Percentiles rank a stretch among this genome's conserved stretches.
Conservation (phyloP, 1,139 yeast genomes). For the Magnusiomyces fungicola region DNA sequence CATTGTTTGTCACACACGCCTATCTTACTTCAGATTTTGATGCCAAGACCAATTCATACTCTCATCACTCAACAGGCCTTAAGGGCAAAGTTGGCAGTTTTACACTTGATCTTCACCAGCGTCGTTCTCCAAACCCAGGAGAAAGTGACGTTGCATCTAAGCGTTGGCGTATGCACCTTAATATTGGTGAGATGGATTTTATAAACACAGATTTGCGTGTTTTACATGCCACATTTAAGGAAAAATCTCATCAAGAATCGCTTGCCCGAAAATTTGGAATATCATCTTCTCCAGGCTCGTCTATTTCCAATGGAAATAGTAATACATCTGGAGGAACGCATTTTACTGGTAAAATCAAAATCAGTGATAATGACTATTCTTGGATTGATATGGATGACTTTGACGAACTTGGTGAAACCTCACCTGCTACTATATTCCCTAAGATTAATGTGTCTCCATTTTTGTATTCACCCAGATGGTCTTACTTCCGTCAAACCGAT, state of each 20-base stretch:
- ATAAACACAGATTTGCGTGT: conserved; percentile 67
- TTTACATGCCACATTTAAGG: conserved; percentile 58
- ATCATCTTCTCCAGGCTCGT: conserved; percentile 18
- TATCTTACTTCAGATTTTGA: conserved; percentile 48
- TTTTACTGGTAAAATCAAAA: conserved; percentile 31
- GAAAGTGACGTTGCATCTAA: conserved; percentile 47
- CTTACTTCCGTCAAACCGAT: conserved; percentile 62
- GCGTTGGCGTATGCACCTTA: conserved; percentile 60
- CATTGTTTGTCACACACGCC: conserved; percentile 66
- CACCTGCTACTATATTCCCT: conserved; percentile 44
- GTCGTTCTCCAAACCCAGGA: conserved; percentile 55
- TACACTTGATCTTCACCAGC: conserved; percentile 73
- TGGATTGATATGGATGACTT: conserved; percentile 86
- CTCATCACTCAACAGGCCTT: conserved; percentile 64
- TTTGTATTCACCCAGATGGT: conserved; percentile 65
- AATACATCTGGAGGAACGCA: conserved; percentile 15
- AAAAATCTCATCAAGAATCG: conserved; percentile 43
- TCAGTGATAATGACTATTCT: conserved; percentile 42
- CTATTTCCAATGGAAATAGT: conserved; percentile 16
- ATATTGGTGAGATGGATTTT: conserved; percentile 69
- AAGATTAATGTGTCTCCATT: conserved; percentile 55
- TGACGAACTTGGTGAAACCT: conserved; percentile 49
- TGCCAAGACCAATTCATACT: conserved; percentile 39
- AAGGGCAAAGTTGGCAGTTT: conserved; percentile 65
- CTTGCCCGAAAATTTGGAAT: conserved; percentile 35